phyloP scores from a whole-genome alignment of 2,329 filamentous ascomycete species.

The Diaporthe sp. region DNA sequence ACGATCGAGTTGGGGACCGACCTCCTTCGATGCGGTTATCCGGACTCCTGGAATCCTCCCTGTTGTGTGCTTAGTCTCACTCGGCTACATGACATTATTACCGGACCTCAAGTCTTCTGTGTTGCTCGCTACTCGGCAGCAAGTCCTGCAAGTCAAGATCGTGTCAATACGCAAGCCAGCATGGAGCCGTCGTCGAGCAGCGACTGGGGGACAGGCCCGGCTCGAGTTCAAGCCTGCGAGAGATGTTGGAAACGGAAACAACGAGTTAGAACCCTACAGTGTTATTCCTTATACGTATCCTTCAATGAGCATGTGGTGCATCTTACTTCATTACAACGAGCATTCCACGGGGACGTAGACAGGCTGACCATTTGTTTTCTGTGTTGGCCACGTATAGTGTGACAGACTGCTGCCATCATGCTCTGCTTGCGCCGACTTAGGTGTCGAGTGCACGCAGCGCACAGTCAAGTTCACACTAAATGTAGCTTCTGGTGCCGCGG shows the following conservation, averaged over 20 bases:
- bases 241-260: constrained; percentile 24
- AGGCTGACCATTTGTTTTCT: background rate
- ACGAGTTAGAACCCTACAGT: background rate
- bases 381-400: background rate
- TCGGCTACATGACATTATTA: background rate
- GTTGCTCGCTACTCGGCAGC: too few species aligned
- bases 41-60: background rate
- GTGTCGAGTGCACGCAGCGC: constrained; percentile 6
- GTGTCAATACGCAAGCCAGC: background rate
- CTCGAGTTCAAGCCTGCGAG: background rate
- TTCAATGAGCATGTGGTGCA: background rate
- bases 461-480: background rate
- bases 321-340: too few species aligned
- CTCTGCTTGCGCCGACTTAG: background rate
- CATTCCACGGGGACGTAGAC: background rate
- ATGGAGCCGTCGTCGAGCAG: background rate
- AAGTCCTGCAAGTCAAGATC: background rate
- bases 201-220: background rate
- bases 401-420: constrained; percentile 10
- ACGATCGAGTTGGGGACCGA: too few species aligned
- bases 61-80: background rate
- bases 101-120: too few species aligned
- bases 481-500: background rate
- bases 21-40: background rate
- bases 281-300: background rate